Conservation (phyloP, 2,329 filamentous ascomycete genomes). For the Ceratocystis cubensis region DNA sequence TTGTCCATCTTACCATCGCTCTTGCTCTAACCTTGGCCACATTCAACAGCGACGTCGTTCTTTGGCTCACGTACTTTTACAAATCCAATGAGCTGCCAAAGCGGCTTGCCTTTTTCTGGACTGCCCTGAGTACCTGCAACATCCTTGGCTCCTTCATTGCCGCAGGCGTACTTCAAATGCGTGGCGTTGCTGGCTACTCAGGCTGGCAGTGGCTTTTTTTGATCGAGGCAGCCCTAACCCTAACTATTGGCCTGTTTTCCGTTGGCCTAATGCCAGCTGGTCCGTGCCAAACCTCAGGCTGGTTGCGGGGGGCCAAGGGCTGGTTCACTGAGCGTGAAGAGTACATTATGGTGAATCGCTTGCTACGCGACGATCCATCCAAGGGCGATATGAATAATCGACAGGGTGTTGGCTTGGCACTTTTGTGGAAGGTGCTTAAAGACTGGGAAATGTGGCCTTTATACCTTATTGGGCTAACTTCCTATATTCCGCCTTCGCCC, state of each 20-base stretch:
- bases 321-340: constrained; percentile 52
- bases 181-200: constrained; percentile 29
- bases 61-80: constrained; percentile 29
- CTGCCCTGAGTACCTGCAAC: constrained; percentile 24
- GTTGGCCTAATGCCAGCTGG: constrained; percentile 36
- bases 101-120: constrained; percentile 28
- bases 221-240: constrained; percentile 26
- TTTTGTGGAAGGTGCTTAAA: constrained; percentile 39
- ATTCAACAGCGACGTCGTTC: constrained; percentile 24
- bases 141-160: constrained; percentile 37
- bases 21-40: neutral
- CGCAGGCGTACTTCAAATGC: constrained; percentile 29
- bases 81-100: constrained; percentile 27
- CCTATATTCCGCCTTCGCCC: constrained; percentile 33
- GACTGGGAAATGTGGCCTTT: constrained; percentile 52
- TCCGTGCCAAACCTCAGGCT: constrained; percentile 39
- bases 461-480: constrained; percentile 41
- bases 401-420: constrained; percentile 31
- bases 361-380: constrained; percentile 47
- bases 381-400: constrained; percentile 52
- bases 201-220: constrained; percentile 32
- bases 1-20: neutral
- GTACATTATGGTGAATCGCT: constrained; percentile 48
- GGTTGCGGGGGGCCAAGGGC: constrained; percentile 45
- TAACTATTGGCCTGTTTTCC: constrained; percentile 34